Evolutionary conservation across 192 early-diverging fungal species (phyloP), one percentile per base, ranked within the genome.

Genomic region (Pilobolus umbonatus): DNA sequence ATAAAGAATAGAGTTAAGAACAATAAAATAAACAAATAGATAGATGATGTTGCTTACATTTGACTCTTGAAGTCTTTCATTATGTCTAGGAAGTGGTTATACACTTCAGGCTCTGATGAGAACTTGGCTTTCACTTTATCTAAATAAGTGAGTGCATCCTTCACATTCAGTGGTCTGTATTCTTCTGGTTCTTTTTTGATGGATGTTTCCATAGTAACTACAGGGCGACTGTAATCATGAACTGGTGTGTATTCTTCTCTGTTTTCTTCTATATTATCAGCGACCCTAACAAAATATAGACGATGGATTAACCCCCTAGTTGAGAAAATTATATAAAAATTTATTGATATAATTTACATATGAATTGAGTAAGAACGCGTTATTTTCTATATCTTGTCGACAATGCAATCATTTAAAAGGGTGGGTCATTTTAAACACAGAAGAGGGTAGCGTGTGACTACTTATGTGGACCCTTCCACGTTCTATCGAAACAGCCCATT

Each of bases 51-150:
- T 56, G 24, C 12, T 73, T 73, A 88, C 88, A 65, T 77, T 60
- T 95, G 92, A 52, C 87, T 87, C 71, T 97, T 97, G 66, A 98
- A 98, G 59, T 97, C 96, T 78, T 94, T 95, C 96, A 98, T 98
- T 36, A 96, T 97, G 61, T 95, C 95, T 67, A 98, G 60, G 64
- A 98, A 96, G 50, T 82, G 79, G 56, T 95, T 96, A 75, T 98
- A 98, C 5, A 97, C 92, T 55, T 93, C 90, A 1, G 94, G 92
- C 10, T 88, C 79, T 60, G 91, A 84, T 47, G 77, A 75, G 62
- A 97, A 97, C 61, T 90, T 89, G 31, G 81, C 75, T 64, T 95
- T 94, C 22, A 98, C 96, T 70, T 93, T 78, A 55, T 98, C 95
- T 32, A 98, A 77, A 73, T 98, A 98, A 29, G 86, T 82, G 25